Evolutionary conservation across 129 eudicot genomes (phyloP).

Genomic region (Lonicera japonica): DNA sequence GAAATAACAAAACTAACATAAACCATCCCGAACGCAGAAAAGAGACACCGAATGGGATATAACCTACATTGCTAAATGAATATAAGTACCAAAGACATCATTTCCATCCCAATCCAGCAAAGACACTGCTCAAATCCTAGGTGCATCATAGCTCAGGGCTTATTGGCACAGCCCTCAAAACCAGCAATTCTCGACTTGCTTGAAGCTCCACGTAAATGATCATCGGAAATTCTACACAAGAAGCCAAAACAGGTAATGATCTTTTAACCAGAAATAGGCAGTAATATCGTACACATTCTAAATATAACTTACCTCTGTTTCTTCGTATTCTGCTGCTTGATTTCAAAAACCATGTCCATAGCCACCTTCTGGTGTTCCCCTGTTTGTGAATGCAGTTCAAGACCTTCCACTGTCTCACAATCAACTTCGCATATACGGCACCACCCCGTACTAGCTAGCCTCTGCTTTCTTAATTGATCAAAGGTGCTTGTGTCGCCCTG

Average conservation of each 20-base stretch:
- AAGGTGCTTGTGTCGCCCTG: constrained; percentile 67
- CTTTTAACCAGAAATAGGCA: constrained; percentile 6
- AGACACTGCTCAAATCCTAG: constrained; percentile 12
- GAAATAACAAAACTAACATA: constrained; percentile 52
- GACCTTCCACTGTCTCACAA: constrained; percentile 87
- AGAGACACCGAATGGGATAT: constrained; percentile 31
- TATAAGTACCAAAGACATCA: constrained; percentile 16
- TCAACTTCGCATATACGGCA: constrained; percentile 92
- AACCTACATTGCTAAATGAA: constrained; percentile 27
- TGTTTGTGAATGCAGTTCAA: constrained; percentile 90
- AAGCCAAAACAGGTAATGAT: background rate
- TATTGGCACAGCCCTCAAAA: constrained; percentile 44
- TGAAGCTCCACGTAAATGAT: constrained; percentile 44
- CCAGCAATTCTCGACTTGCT: constrained; percentile 46
- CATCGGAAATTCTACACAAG: constrained; percentile 44
- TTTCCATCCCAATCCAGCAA: constrained; percentile 20
- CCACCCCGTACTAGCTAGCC: constrained; percentile 66
- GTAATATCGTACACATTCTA: background rate
- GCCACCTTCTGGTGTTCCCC: constrained; percentile 90
- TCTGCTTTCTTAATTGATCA: constrained; percentile 66
- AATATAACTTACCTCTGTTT: constrained; percentile 53
- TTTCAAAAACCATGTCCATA: constrained; percentile 77
- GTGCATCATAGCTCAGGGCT: constrained; percentile 25
- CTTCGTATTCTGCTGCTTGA: constrained; percentile 73
- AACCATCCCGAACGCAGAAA: constrained; percentile 33